Evolutionary conservation across 192 early-diverging fungal genomes (phyloP).

Genomic region (Gigaspora rosea): DNA sequence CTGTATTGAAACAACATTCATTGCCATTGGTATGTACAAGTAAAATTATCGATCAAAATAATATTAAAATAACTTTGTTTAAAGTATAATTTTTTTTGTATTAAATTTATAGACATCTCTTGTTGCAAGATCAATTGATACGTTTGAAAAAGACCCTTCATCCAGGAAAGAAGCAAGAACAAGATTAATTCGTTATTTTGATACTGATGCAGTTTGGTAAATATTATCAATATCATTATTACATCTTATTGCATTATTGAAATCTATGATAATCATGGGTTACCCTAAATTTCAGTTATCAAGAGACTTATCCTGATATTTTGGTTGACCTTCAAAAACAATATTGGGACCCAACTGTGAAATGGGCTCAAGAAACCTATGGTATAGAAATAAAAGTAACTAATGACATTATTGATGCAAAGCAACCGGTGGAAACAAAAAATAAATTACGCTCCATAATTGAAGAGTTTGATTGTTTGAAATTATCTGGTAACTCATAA

Average conservation of each 20-base stretch:
- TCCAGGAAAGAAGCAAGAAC: slow-evolving; percentile 66
- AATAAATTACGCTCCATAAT: slow-evolving; percentile 58
- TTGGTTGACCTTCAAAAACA: slow-evolving; percentile 78
- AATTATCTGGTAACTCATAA: slow-evolving; percentile 60
- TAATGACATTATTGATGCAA: slow-evolving; percentile 64
- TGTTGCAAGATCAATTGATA: slow-evolving; percentile 82
- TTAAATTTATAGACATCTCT: slow-evolving; percentile 70
- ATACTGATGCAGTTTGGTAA: slow-evolving; percentile 86
- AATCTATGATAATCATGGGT: background rate
- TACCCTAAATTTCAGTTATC: slow-evolving; percentile 52
- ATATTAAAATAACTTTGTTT: background rate
- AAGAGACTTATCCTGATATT: slow-evolving; percentile 74
- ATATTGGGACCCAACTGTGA: slow-evolving; percentile 80
- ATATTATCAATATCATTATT: slow-evolving; percentile 10
- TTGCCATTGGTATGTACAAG: slow-evolving; percentile 72
- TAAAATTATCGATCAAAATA: background rate
- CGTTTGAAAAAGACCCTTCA: slow-evolving; percentile 51
- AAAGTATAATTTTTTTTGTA: background rate
- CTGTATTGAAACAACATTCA: slow-evolving; percentile 77
- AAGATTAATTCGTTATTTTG: slow-evolving; percentile 77
- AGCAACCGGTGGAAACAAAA: slow-evolving; percentile 65
- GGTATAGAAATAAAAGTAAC: slow-evolving; percentile 72
- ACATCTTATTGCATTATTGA: background rate
- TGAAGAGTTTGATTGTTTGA: slow-evolving; percentile 61
- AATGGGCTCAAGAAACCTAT: slow-evolving; percentile 71